Conservation (phyloP, 2,329 filamentous ascomycete species). For the Cytospora piceae region DNA sequence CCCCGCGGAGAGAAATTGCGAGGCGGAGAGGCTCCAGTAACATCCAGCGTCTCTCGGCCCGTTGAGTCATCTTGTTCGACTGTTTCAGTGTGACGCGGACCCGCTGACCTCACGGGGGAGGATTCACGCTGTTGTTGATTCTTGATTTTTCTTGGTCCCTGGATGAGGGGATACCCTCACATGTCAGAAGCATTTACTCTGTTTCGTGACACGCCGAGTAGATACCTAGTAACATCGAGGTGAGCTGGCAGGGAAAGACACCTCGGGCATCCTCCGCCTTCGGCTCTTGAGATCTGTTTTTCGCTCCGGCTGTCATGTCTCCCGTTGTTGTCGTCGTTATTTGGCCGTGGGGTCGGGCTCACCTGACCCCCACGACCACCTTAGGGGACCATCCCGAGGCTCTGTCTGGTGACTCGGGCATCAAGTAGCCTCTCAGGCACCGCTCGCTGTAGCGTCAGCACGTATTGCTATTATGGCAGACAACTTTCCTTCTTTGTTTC, state of each 20-base stretch:
- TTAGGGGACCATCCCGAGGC: constrained; percentile 6
- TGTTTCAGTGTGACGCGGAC: constrained; percentile 8
- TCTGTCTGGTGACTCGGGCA: constrained; percentile 18
- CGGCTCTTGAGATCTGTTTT: constrained; percentile 1
- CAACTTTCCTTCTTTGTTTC: neutral
- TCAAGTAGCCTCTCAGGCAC: neutral
- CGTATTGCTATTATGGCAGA: neutral
- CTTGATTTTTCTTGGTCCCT: neutral
- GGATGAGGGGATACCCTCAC: constrained; percentile 6
- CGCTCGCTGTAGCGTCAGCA: neutral
- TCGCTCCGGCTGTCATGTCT: neutral
- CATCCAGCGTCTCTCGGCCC: neutral
- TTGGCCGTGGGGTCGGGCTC: constrained; percentile 14
- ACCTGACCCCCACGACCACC: constrained; percentile 26
- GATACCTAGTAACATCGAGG: neutral
- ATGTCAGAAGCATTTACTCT: constrained; percentile 1
- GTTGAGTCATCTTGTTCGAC: neutral
- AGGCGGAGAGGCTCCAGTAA: neutral
- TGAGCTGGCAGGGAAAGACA: neutral
- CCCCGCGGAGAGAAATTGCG: neutral
- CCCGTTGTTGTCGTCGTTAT: neutral
- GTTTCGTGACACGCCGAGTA: neutral
- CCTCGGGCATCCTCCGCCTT: neutral
- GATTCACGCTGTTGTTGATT: neutral
- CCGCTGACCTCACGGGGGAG: constrained; percentile 5